Evolutionary conservation across 495 filamentous ascomycete genomes (phyloP).

Genomic region (Annulohypoxylon nitens): DNA sequence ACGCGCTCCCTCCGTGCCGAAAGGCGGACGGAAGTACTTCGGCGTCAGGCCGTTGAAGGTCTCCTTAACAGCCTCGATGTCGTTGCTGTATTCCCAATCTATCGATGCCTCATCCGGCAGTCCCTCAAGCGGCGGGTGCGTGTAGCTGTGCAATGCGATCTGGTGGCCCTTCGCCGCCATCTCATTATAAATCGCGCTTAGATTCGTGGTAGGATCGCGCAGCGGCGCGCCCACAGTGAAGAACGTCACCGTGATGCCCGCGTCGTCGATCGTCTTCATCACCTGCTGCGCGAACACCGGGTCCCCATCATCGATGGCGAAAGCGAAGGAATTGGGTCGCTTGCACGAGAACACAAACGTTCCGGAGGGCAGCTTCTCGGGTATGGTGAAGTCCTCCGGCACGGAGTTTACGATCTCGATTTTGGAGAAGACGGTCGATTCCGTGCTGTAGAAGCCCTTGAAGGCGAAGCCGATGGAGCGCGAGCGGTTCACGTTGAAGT

Average conservation of each 20-base stretch:
- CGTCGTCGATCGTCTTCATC: conserved; percentile 73
- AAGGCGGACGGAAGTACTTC: conserved; percentile 81
- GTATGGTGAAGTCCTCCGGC: conserved; percentile 65
- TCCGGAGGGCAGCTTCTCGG: conserved; percentile 73
- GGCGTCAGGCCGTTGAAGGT: conserved; percentile 59
- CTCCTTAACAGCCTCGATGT: conserved; percentile 68
- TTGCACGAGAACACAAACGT: conserved; percentile 74
- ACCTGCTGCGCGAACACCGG: conserved; percentile 73
- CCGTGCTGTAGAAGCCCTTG: conserved; percentile 73
- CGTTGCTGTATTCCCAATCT: conserved; percentile 77
- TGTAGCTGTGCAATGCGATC: conserved; percentile 79
- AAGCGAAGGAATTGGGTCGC: conserved; percentile 80
- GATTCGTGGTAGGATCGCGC: conserved; percentile 68
- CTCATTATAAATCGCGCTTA: conserved; percentile 73
- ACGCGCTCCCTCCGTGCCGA: conserved; percentile 79
- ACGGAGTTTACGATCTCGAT: conserved; percentile 74
- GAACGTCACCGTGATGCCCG: conserved; percentile 77
- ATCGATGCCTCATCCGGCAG: conserved; percentile 69
- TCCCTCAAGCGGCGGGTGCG: conserved; percentile 80
- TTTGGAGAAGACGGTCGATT: conserved; percentile 65
- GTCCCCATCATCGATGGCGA: conserved; percentile 84
- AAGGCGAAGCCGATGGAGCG: conserved; percentile 74
- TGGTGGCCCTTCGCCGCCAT: conserved; percentile 78
- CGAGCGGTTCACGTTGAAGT: conserved; percentile 75
- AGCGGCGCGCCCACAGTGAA: conserved; percentile 80